These are phyloP conservation scores for Fraxinus floribunda DNA, from an alignment of 305 asterid genomes.

Conservation along the genomic window DNA sequence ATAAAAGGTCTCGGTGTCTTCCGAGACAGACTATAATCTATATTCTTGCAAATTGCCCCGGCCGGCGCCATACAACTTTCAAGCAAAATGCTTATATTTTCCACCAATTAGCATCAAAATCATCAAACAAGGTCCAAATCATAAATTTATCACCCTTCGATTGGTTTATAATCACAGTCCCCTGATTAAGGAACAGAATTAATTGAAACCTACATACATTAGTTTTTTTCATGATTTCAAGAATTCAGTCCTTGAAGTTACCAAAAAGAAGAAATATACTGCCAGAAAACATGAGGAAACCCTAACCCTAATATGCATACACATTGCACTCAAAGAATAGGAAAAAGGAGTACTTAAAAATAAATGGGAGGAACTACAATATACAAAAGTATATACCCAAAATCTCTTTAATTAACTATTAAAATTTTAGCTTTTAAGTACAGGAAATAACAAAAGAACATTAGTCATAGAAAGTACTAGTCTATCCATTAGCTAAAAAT, in stretches of 20 bases:
- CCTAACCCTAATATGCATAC: constrained; percentile 46
- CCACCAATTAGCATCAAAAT: not conserved
- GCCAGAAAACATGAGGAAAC: constrained; percentile 26
- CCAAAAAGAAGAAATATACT: not conserved
- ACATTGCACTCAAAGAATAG: not conserved
- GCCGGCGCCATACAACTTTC: not conserved
- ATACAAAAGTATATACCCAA: not conserved
- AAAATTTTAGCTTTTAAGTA: constrained; percentile 21
- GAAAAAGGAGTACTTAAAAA: not conserved
- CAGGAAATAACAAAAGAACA: constrained; percentile 24
- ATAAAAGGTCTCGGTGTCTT: not conserved
- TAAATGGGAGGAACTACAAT: not conserved
- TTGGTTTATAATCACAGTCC: not conserved
- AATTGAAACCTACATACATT: not conserved
- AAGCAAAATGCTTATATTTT: not conserved
- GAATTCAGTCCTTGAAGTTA: not conserved
- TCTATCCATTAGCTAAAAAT: constrained; percentile 21
- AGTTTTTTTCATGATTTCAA: not conserved
- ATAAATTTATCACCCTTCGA: not conserved
- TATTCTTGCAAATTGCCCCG: not conserved
- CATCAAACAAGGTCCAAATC: not conserved
- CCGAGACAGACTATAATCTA: not conserved
- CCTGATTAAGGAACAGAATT: not conserved
- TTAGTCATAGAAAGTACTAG: not conserved
- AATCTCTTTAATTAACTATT: constrained; percentile 10